A percentile compares a stretch with the other conserved stretches of the same genome.
These are phyloP conservation scores for Kuraishia cidri DNA, from an alignment of 805 yeast genomes.

Conservation along the genomic window DNA sequence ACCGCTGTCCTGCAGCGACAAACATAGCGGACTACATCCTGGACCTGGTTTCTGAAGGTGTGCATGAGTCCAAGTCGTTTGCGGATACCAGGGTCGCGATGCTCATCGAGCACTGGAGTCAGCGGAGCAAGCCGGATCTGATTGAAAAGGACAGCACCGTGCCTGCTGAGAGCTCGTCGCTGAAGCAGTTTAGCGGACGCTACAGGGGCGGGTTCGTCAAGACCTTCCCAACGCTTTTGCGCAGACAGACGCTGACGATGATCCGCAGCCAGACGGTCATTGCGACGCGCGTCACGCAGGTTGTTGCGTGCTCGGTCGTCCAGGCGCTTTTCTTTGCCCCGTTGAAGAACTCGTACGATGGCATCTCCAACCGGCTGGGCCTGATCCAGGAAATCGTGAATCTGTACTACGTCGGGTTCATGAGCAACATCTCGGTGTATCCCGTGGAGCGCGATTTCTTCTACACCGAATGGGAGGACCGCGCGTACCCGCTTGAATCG, in stretches of 20 bases:
- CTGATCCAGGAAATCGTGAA: slow-evolving; percentile 49
- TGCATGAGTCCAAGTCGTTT: slow-evolving; percentile 6
- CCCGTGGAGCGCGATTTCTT: slow-evolving; percentile 60
- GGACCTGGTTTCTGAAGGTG: slow-evolving; percentile 42
- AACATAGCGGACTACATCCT: slow-evolving; percentile 63
- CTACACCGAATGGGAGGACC: slow-evolving; percentile 61
- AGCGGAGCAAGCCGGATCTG: slow-evolving; percentile 3
- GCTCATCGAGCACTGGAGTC: slow-evolving; percentile 22
- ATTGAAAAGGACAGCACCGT: slow-evolving; percentile 16
- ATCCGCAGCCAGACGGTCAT: slow-evolving; percentile 40
- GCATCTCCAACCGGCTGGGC: slow-evolving; percentile 57
- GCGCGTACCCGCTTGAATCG: slow-evolving; percentile 50
- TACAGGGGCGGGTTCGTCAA: background rate
- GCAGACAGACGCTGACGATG: slow-evolving; percentile 24
- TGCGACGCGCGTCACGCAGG: slow-evolving; percentile 49
- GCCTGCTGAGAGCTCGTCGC: background rate
- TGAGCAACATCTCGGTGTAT: slow-evolving; percentile 58
- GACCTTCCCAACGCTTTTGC: slow-evolving; percentile 9
- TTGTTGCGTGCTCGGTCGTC: slow-evolving; percentile 45
- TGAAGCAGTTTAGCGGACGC: background rate
- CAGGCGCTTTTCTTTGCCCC: slow-evolving; percentile 58
- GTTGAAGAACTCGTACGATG: slow-evolving; percentile 25
- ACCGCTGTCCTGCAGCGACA: slow-evolving; percentile 40
- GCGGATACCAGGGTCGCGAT: slow-evolving; percentile 25
- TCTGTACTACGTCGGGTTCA: slow-evolving; percentile 60